Evolutionary conservation across 306 rosid genomes (phyloP).

Genomic region (Bauhinia variegata): DNA sequence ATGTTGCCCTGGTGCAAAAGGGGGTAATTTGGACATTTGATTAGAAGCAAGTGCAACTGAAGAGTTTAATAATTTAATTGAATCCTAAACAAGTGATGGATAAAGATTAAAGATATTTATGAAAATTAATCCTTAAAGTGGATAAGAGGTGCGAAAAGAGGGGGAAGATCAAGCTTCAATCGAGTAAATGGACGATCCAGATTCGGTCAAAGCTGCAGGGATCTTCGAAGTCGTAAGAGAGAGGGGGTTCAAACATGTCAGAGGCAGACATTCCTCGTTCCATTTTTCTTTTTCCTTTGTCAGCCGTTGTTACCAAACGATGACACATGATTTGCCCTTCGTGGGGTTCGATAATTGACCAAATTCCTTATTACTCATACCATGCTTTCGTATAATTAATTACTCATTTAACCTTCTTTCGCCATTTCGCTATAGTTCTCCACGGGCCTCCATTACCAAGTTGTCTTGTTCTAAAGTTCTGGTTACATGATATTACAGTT

Average conservation of each 20-base stretch:
- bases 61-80: neutral
- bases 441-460: neutral
- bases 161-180: neutral
- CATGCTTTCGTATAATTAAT: conserved; percentile 26
- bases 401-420: conserved; percentile 11
- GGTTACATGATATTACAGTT: too few species aligned
- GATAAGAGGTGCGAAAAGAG: neutral
- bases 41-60: neutral
- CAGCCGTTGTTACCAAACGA: conserved; percentile 41
- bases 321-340: conserved; percentile 41
- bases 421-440: neutral
- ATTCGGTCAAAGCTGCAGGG: conserved; percentile 63
- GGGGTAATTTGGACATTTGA: conserved; percentile 18
- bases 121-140: neutral
- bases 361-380: conserved; percentile 15
- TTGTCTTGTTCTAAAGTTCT: too few species aligned
- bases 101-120: neutral
- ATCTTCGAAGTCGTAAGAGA: conserved; percentile 31
- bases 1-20: too few species aligned
- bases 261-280: conserved; percentile 57
- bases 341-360: conserved; percentile 34
- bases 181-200: conserved; percentile 48
- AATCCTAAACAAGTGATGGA: neutral
- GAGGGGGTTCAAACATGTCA: conserved; percentile 56
- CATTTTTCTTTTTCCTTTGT: conserved; percentile 37